Percentiles rank a stretch among this genome's conserved stretches.
phyloP scores from a whole-genome alignment of 192 early-diverging fungal genomes.

The Tieghemiomyces parasiticus region DNA sequence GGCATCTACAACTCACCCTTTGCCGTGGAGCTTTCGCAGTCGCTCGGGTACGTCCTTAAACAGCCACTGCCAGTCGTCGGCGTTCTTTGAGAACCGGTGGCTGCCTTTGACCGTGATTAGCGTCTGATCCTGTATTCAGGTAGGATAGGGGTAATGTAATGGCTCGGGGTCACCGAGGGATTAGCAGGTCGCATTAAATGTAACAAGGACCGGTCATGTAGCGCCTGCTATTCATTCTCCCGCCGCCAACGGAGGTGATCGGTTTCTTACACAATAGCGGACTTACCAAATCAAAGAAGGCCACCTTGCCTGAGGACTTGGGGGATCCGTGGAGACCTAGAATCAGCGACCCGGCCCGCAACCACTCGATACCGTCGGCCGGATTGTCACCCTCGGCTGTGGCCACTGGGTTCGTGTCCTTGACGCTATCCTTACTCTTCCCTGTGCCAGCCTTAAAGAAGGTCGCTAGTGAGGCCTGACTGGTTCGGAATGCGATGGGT shows the following conservation, averaged over 20 bases:
- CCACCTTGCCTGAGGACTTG: constrained; percentile 25
- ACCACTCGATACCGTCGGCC: background rate
- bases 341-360: background rate
- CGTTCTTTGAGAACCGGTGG: constrained; percentile 41
- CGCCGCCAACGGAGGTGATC: no score
- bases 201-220: no score
- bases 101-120: constrained; percentile 50
- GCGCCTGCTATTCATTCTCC: no score
- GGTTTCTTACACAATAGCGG: no score
- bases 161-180: background rate
- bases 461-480: background rate
- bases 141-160: constrained; percentile 4
- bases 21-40: constrained; percentile 37
- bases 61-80: constrained; percentile 71
- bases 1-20: constrained; percentile 48
- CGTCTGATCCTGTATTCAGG: constrained; percentile 57
- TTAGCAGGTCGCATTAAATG: no score
- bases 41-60: constrained; percentile 35
- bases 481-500: background rate
- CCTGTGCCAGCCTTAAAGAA: background rate
- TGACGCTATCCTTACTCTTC: no score
- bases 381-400: no score
- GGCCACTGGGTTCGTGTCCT: no score
- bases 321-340: background rate
- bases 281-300: constrained; percentile 52